Base-by-base conservation (phyloP, 768 basidiomycete species). In the Suillus subaureus region DNA sequence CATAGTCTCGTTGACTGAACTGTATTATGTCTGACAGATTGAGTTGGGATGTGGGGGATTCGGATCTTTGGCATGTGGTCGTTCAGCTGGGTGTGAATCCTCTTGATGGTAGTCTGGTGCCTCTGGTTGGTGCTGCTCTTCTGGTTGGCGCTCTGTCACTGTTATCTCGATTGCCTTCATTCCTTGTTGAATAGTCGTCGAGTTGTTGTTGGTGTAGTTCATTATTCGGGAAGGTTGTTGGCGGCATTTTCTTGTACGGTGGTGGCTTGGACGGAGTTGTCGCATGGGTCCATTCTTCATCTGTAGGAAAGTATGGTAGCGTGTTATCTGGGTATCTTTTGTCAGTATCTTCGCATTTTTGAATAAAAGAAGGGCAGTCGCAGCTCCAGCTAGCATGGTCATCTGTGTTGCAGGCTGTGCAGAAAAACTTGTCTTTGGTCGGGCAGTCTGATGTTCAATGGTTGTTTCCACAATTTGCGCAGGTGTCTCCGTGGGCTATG, bases 241-340 rank as follows among this genome's bases (percentile, higher is more conserved):
- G 55, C 11, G 55, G 40, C 3, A 39, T 55, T 28, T 42, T 54
- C 0, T 6, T 4, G 16, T 58, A 57, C 4, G 63, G 63, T 0
- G 26, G 18, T 0, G 49, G 8, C 42, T 62, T 67, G 6, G 66
- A 52, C 2, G 64, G 66, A 15, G 28, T 21, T 2, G 11, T 11
- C 26, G 51, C 67, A 4, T 64, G 64, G 0, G 66, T 71, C 71
- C 69, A 70, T 6, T 40, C 42, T 3, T 70, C 61, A 0, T 61
- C 61, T 0, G 65, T 71, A 0, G 68, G 69, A 67, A 69, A 73
- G 57, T 61, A 70, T 0, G 54, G 64, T 57, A 70, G 42, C 0
- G 1, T 1, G 45, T 72, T 72, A 35, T 72, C 69, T 0, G 65
- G 70, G 23, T 55, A 39, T 2, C 61, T n/a, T 6, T 35, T 61